Base-by-base conservation (phyloP, 768 basidiomycete species). In the Hemileccinum rubropunctum region DNA sequence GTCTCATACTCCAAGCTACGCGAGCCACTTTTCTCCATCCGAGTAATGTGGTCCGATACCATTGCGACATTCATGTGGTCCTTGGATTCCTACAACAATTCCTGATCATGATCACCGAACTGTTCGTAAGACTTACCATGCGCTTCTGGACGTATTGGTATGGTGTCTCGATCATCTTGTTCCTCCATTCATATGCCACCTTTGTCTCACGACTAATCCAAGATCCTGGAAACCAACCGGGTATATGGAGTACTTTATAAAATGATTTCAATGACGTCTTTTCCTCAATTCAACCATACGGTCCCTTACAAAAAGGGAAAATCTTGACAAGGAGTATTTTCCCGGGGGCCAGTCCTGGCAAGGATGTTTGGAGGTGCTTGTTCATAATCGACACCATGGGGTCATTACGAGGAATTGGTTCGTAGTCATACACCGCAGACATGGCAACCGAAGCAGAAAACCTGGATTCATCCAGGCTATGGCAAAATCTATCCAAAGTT, bases 221-320 rank as follows among this genome's bases (percentile, higher is more conserved):
- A 4, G 49, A 43, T 2, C 52, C 47, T 4, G 62, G 56, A 6
- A 61, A 36, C 57, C 57, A 62, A 11, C 48, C 39, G 0, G 63
- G 61, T 26, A 61, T n/a, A 40, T 58, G 32, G 15, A 55, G 51
- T 23, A 66, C 64, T 65, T 30, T 27, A 20, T 1, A 40, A 42
- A 18, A 18, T 15, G 13, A 38, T 23, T 23, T 30, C 28, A 38
- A 10, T 14, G 4, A 14, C 6, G 17, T 27, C 21, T 6, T 15
- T 27, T 26, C 30, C 23, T 27, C 0, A 5, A 34, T 5, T 4
- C 6, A n/a, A 15, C 12, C 6, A 18, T 21, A n/a, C 4, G 9
- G 28, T 30, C 17, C 18, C 52, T 41, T n/a, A 53, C 52, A n/a
- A 39, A 53, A 53, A 6, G 52, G 52, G 32, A 48, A 47, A 8